Conservation (phyloP, 306 rosid genomes). For the Gillenia trifoliata region DNA sequence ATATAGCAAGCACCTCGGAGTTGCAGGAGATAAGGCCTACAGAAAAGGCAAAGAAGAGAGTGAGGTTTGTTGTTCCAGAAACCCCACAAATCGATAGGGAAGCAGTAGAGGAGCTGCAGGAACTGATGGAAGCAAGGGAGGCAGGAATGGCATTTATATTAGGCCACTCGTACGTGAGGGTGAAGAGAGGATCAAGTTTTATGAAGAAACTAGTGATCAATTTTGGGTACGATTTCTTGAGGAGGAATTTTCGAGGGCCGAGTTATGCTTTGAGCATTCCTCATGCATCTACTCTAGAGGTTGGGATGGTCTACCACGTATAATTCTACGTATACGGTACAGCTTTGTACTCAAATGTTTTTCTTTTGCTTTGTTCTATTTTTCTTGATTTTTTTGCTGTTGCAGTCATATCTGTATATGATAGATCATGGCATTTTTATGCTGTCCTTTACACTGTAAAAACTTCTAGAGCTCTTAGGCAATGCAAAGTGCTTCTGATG, state of each 20-base stretch:
- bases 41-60: conserved; percentile 55
- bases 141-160: conserved; percentile 94
- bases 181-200: conserved; percentile 88
- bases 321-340: conserved; percentile 28
- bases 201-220: conserved; percentile 70
- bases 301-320: conserved; percentile 87
- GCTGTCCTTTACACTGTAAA: background rate
- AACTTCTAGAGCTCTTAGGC: conserved; percentile 11
- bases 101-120: conserved; percentile 63
- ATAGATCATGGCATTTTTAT: conserved; percentile 38
- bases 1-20: conserved; percentile 52
- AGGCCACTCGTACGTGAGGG: conserved; percentile 91
- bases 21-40: conserved; percentile 58
- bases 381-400: background rate
- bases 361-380: background rate
- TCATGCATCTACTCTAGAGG: conserved; percentile 92
- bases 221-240: conserved; percentile 81
- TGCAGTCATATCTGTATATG: conserved; percentile 30
- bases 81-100: conserved; percentile 56
- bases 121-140: conserved; percentile 91
- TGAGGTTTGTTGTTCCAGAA: conserved; percentile 72
- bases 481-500: background rate
- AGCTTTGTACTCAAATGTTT: conserved; percentile 35
- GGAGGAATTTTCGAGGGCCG: conserved; percentile 93
- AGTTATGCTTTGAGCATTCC: conserved; percentile 77